A percentile compares a stretch with the other conserved stretches of the same genome.
These are phyloP conservation scores for Fistulinella prunicolor DNA, from an alignment of 768 basidiomycete genomes.

Conservation along the genomic window DNA sequence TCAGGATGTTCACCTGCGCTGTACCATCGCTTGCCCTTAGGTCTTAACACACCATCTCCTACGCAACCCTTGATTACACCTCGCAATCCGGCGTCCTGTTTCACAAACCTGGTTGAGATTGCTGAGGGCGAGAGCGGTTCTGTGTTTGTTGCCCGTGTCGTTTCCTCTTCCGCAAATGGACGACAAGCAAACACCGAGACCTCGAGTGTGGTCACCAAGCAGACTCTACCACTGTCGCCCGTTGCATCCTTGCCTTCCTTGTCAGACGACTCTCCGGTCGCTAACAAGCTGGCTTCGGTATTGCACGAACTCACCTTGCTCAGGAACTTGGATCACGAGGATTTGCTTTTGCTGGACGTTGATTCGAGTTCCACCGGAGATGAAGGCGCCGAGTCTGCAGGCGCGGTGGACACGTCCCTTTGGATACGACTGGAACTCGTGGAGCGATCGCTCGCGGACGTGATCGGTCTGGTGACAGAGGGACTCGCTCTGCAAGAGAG, in stretches of 20 bases:
- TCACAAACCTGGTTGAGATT: slow-evolving; percentile 69
- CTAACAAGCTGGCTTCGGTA: slow-evolving; percentile 60
- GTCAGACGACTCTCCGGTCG: slow-evolving; percentile 16
- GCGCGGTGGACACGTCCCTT: slow-evolving; percentile 50
- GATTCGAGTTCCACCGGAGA: slow-evolving; percentile 46
- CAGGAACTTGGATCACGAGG: slow-evolving; percentile 53
- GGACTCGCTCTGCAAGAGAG: slow-evolving; percentile 67
- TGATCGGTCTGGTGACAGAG: slow-evolving; percentile 59
- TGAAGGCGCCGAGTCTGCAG: slow-evolving; percentile 17
- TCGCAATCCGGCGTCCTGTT: slow-evolving; percentile 60
- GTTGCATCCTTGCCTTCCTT: slow-evolving; percentile 30
- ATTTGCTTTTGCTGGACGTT: slow-evolving; percentile 67
- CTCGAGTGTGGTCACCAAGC: slow-evolving; percentile 74
- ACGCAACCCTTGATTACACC: slow-evolving; percentile 62
- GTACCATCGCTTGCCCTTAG: no score
- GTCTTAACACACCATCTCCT: no score
- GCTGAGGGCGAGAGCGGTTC: slow-evolving; percentile 83
- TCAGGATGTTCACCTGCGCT: no score
- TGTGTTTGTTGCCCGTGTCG: slow-evolving; percentile 48
- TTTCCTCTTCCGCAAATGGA: slow-evolving; percentile 10
- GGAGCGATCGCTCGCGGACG: slow-evolving; percentile 84
- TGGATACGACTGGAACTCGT: slow-evolving; percentile 92
- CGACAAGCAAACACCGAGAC: slow-evolving; percentile 13
- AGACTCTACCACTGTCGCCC: slow-evolving; percentile 53
- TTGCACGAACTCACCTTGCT: slow-evolving; percentile 59